phyloP scores from a whole-genome alignment of 176 grass and related monocot species.

The Puya raimondii region DNA sequence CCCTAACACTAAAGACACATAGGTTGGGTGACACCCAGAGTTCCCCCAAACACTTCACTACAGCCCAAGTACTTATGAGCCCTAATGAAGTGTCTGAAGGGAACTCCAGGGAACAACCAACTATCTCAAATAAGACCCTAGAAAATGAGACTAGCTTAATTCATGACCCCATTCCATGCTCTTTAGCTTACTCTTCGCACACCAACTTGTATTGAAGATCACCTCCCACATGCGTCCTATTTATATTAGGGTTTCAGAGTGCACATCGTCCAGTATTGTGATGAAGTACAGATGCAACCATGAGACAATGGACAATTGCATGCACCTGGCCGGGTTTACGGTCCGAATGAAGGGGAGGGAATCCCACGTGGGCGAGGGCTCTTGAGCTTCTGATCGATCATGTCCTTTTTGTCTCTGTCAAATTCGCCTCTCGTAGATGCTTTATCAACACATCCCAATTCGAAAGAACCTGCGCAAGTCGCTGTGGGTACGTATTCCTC shows the following conservation, averaged over 20 bases:
- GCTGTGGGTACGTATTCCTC: too few relatives aligned
- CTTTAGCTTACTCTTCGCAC: too few relatives aligned
- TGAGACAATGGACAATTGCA: too few relatives aligned
- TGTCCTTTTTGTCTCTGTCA: too few relatives aligned
- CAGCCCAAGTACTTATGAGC: background rate
- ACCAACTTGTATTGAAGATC: too few relatives aligned
- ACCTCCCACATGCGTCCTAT: slow-evolving; percentile 21
- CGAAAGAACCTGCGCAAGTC: too few relatives aligned
- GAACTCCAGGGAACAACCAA: slow-evolving; percentile 33
- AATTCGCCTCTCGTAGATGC: too few relatives aligned
- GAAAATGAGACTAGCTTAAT: slow-evolving; percentile 22
- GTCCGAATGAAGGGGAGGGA: slow-evolving; percentile 1
- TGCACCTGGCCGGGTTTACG: slow-evolving; percentile 46
- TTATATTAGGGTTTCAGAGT: slow-evolving; percentile 26
- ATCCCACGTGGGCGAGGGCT: too few relatives aligned
- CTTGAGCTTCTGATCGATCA: too few relatives aligned
- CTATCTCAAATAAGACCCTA: background rate
- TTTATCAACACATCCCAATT: too few relatives aligned
- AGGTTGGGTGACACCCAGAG: slow-evolving; percentile 2
- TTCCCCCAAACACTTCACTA: slow-evolving; percentile 43
- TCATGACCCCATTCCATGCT: background rate
- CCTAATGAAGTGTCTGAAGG: slow-evolving; percentile 28
- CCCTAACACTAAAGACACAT: background rate
- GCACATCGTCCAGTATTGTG: too few relatives aligned
- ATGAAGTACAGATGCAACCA: too few relatives aligned